Evolutionary conservation across 768 basidiomycete species (phyloP).

Genomic region (Scleroderma citrinum): DNA sequence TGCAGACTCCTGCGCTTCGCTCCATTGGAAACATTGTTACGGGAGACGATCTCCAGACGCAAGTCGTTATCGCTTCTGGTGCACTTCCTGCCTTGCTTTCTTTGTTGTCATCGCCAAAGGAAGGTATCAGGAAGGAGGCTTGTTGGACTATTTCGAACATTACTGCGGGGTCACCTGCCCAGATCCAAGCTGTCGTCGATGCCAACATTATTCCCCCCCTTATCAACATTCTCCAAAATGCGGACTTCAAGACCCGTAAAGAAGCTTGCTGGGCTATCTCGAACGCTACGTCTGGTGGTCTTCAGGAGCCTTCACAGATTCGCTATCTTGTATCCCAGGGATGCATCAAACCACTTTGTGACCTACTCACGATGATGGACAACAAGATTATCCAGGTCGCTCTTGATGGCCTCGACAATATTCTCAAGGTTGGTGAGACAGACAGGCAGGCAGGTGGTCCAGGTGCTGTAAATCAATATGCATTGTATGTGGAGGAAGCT

Average conservation of each 20-base stretch:
- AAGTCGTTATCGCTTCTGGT: constrained; percentile 97
- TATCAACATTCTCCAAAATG: constrained; percentile 95
- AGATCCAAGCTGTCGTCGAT: constrained; percentile 96
- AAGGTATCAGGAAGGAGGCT: constrained; percentile 98
- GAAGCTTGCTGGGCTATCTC: constrained; percentile 99
- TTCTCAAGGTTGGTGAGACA: constrained; percentile 94
- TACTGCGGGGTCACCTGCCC: constrained; percentile 93
- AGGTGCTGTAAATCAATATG: constrained; percentile 87
- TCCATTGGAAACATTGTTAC: constrained; percentile 99
- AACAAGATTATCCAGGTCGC: constrained; percentile 99
- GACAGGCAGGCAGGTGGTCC: constrained; percentile 82
- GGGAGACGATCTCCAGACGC: constrained; percentile 98
- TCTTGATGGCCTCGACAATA: constrained; percentile 96
- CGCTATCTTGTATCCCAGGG: constrained; percentile 97
- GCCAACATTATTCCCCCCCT: constrained; percentile 97
- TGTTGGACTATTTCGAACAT: constrained; percentile 99
- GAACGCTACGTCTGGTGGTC: constrained; percentile 96
- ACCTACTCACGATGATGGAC: constrained; percentile 96
- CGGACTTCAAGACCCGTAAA: constrained; percentile 99
- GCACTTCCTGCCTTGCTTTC: constrained; percentile 92
- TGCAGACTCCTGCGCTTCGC: constrained; percentile 96
- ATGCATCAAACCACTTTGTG: constrained; percentile 97
- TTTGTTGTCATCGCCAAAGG: constrained; percentile 92
- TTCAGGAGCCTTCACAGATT: constrained; percentile 95
- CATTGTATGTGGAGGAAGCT: constrained; percentile 92